A percentile compares a stretch with the other conserved stretches of the same genome.
phyloP scores from a whole-genome alignment of 2,329 filamentous ascomycete genomes.

The Lecanosticta acicola region DNA sequence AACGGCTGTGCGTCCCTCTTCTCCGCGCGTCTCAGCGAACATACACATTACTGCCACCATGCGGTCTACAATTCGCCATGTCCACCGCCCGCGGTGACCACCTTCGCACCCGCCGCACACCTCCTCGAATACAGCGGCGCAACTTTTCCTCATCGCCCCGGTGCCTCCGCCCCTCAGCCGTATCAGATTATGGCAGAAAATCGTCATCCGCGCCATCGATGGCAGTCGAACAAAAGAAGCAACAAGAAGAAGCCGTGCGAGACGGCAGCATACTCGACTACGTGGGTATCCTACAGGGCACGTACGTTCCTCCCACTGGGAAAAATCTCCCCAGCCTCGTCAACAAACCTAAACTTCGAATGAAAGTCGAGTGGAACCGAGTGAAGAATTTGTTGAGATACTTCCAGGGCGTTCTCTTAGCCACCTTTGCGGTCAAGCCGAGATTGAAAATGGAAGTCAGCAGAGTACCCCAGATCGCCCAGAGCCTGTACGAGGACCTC shows the following conservation, averaged over 20 bases:
- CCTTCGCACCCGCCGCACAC: neutral
- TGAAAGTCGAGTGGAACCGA: slow-evolving; percentile 7
- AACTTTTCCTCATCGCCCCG: slow-evolving; percentile 18
- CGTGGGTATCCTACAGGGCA: slow-evolving; percentile 41
- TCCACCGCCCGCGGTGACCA: slow-evolving; percentile 11
- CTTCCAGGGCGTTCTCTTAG: slow-evolving; percentile 2
- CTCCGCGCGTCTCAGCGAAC: slow-evolving; percentile 13
- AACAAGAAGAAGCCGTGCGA: slow-evolving; percentile 32
- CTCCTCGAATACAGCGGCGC: slow-evolving; percentile 7
- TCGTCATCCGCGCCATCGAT: slow-evolving; percentile 37
- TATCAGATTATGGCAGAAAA: neutral
- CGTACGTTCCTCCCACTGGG: slow-evolving; percentile 29
- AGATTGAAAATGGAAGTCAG: slow-evolving; percentile 24
- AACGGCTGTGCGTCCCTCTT: slow-evolving; percentile 18
- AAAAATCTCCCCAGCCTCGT: slow-evolving; percentile 21
- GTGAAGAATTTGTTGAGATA: slow-evolving; percentile 1
- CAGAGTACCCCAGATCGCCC: slow-evolving; percentile 35
- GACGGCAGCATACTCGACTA: slow-evolving; percentile 32
- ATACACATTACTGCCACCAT: slow-evolving; percentile 9
- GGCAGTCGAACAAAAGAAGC: slow-evolving; percentile 31
- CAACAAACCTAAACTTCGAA: slow-evolving; percentile 5
- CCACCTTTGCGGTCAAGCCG: slow-evolving; percentile 13
- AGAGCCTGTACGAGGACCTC: slow-evolving; percentile 41
- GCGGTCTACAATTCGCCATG: slow-evolving; percentile 5
- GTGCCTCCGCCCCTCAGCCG: slow-evolving; percentile 7